Base-by-base conservation (phyloP, 2,329 filamentous ascomycete genomes). In the Ceratocystiopsis sp. region DNA sequence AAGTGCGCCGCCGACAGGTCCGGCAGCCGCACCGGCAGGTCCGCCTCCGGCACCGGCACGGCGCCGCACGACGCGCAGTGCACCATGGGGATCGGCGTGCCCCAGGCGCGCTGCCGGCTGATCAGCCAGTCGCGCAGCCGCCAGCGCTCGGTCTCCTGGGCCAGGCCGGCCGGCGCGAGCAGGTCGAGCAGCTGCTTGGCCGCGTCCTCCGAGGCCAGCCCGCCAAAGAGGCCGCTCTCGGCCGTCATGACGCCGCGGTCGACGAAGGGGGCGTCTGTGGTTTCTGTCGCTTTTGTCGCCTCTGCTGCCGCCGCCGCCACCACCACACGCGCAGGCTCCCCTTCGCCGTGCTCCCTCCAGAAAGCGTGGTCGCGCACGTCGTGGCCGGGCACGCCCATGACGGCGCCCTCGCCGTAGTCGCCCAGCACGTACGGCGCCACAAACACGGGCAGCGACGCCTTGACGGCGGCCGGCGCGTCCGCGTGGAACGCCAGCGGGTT, bases 61-160 rank as follows among this genome's bases (percentile, higher is more conserved):
- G 80, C 63, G 9, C 86, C 86, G 57, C 86, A 94, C 8, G 68
- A 68, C 16, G 62, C 58, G 55, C 86, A 93, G 60, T 94, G 84
- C 34, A 93, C 68, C 42, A 94, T 86, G 16, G 86, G 86, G 42
- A 94, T 93, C 0, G 86, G 86, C 0, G 85, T 75, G 14, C 86
- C 86, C 86, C 86, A 94, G 57, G 93, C 93, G 49, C 86, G 69
- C 59, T 94, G 86, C n/a, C 86, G 76, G 57, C 84, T 93, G 53
- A 94, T 80, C 44, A 94, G 65, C 86, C 86, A 94, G 60, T 94
- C 86, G 46, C 84, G 69, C 21, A 94, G 67, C 42, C 81, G 76
- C 84, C 84, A 93, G 48, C 75, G 82, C 46, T 83, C 75, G 10
- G 73, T 66, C n/a, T 64, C 57, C 45, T 74, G 66, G 11, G 76